Evolutionary conservation across 495 filamentous ascomycete genomes (phyloP).

Genomic region (Tuber brumale): DNA sequence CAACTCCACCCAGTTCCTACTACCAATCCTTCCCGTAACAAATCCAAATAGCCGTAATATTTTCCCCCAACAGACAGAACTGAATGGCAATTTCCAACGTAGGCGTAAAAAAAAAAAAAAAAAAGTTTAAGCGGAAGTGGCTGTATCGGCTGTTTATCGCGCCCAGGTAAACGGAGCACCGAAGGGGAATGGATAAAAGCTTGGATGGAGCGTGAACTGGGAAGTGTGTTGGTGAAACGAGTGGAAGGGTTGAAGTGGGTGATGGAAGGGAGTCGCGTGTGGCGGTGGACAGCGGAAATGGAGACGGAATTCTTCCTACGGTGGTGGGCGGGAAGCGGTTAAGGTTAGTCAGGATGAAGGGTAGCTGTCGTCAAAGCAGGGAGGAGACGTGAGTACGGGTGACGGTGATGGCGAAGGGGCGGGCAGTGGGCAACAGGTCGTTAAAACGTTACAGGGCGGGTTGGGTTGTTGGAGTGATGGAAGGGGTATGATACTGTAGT

Average conservation of each 20-base stretch:
- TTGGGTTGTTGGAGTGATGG: not conserved
- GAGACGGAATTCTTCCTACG: not conserved
- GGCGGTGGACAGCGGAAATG: not conserved
- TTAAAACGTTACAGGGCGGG: not conserved
- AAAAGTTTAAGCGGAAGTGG: not conserved
- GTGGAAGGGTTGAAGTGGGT: not conserved
- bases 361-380: not conserved
- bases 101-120: not conserved
- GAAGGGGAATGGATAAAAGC: not conserved
- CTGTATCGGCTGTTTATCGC: not conserved
- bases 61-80: not conserved
- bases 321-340: not conserved
- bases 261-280: slow-evolving; percentile 2
- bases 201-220: not conserved
- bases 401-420: not conserved
- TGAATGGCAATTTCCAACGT: not conserved
- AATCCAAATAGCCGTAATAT: not conserved
- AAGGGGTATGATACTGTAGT: not conserved
- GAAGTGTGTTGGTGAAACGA: not conserved
- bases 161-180: not conserved
- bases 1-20: not conserved
- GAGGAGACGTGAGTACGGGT: not conserved
- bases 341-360: not conserved
- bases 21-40: not conserved
- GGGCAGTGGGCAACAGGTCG: not conserved